Conservation (phyloP, 2,329 filamentous ascomycete species). For the Dactylellina leptospora region DNA sequence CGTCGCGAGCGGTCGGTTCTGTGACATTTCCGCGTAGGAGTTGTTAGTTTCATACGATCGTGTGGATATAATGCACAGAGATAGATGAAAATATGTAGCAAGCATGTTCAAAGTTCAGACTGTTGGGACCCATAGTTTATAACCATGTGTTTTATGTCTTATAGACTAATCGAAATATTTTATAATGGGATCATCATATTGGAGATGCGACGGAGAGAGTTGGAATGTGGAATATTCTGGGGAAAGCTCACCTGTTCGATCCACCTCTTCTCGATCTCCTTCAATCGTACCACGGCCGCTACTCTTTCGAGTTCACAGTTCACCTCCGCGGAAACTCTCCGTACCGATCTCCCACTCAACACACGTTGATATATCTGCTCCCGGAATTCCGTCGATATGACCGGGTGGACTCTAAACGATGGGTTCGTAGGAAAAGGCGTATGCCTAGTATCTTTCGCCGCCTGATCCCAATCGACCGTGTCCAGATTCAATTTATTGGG, state of each 20-base stretch:
- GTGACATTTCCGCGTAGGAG: neutral
- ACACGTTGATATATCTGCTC: constrained; percentile 80
- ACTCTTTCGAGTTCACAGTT: constrained; percentile 84
- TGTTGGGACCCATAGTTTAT: constrained; percentile 55
- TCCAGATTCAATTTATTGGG: neutral
- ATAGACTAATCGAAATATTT: constrained; percentile 57
- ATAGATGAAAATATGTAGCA: constrained; percentile 16
- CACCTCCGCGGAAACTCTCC: constrained; percentile 78
- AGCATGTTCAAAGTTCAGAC: constrained; percentile 25
- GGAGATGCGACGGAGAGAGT: too few relatives aligned
- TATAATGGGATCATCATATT: constrained; percentile 56
- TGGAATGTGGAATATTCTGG: constrained; percentile 48
- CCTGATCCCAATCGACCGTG: constrained; percentile 17
- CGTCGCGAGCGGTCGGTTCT: constrained; percentile 45
- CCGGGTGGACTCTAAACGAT: constrained; percentile 74
- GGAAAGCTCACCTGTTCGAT: constrained; percentile 72
- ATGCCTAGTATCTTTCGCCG: neutral
- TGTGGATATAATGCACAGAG: neutral
- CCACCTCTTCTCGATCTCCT: constrained; percentile 85
- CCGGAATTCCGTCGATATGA: constrained; percentile 76
- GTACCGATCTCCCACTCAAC: constrained; percentile 72
- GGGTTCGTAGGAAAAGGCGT: constrained; percentile 74
- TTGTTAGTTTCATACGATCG: neutral
- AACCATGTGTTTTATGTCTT: constrained; percentile 57
- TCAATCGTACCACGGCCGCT: constrained; percentile 83